Percentiles rank a stretch among this genome's conserved stretches.
phyloP scores from a whole-genome alignment of 1,284 basidiomycete species.

The Pseudozyma sp. region DNA sequence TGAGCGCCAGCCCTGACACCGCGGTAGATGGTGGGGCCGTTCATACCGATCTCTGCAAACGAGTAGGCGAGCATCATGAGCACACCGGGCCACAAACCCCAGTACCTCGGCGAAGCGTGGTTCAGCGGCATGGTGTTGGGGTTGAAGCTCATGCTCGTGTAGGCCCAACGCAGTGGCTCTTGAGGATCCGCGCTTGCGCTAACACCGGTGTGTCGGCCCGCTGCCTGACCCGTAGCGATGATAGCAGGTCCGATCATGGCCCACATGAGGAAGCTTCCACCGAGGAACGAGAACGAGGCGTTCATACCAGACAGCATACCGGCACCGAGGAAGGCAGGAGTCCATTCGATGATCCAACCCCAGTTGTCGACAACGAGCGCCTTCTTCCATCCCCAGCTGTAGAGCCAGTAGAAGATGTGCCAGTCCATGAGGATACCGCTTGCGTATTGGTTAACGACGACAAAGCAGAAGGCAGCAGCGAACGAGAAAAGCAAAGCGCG shows the following conservation, averaged over 20 bases:
- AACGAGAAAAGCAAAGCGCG: slow-evolving; percentile 73
- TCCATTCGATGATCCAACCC: slow-evolving; percentile 70
- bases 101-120: slow-evolving; percentile 76
- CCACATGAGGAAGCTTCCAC: slow-evolving; percentile 75
- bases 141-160: slow-evolving; percentile 49
- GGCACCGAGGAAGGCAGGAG: slow-evolving; percentile 78
- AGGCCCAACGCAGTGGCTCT: slow-evolving; percentile 45
- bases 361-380: slow-evolving; percentile 75
- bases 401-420: slow-evolving; percentile 75
- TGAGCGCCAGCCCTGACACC: slow-evolving; percentile 57
- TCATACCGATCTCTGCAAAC: slow-evolving; percentile 66
- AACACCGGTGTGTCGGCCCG: slow-evolving; percentile 29
- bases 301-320: slow-evolving; percentile 78
- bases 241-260: slow-evolving; percentile 76
- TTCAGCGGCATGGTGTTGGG: slow-evolving; percentile 48
- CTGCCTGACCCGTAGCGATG: slow-evolving; percentile 67
- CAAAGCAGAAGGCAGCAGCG: slow-evolving; percentile 72
- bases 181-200: slow-evolving; percentile 1
- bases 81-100: slow-evolving; percentile 79
- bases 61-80: slow-evolving; percentile 69
- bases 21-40: slow-evolving; percentile 63
- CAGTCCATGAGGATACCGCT: slow-evolving; percentile 76
- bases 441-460: slow-evolving; percentile 75
- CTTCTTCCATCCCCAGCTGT: slow-evolving; percentile 75
- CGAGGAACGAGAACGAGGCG: slow-evolving; percentile 76